Conservation (phyloP, 495 filamentous ascomycete genomes). For the Penicillium longicatenatum region DNA sequence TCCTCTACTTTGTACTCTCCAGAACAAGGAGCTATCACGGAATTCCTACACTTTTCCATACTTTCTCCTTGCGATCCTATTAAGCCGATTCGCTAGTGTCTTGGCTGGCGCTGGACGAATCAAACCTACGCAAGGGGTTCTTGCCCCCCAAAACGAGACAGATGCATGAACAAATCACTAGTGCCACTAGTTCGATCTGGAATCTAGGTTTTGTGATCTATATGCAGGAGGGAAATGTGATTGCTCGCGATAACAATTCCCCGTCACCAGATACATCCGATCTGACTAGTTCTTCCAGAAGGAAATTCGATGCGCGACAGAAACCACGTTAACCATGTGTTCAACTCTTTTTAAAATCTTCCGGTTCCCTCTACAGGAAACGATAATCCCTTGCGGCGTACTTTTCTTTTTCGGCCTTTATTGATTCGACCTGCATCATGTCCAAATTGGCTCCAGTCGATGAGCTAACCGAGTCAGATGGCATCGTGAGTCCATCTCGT, state of each 20-base stretch:
- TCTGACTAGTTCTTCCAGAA: not conserved
- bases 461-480: conserved; percentile 17
- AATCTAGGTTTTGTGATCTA: not conserved
- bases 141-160: no score
- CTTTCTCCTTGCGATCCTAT: not conserved
- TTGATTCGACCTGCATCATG: conserved; percentile 11
- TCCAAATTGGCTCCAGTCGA: conserved; percentile 13
- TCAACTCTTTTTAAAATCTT: not conserved
- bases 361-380: not conserved
- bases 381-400: not conserved
- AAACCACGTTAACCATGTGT: not conserved
- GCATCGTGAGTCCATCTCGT: conserved; percentile 7
- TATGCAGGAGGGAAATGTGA: not conserved
- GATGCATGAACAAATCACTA: not conserved
- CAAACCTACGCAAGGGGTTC: not conserved
- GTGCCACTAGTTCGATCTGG: not conserved
- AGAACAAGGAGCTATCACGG: not conserved
- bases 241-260: not conserved
- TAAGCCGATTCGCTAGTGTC: not conserved
- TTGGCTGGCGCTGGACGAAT: not conserved
- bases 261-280: not conserved
- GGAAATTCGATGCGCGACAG: not conserved
- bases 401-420: not conserved
- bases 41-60: not conserved
- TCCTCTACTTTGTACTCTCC: no score